These are phyloP conservation scores for Rhodotorula sp. DNA, from an alignment of 1,284 basidiomycete genomes.

Conservation along the genomic window DNA sequence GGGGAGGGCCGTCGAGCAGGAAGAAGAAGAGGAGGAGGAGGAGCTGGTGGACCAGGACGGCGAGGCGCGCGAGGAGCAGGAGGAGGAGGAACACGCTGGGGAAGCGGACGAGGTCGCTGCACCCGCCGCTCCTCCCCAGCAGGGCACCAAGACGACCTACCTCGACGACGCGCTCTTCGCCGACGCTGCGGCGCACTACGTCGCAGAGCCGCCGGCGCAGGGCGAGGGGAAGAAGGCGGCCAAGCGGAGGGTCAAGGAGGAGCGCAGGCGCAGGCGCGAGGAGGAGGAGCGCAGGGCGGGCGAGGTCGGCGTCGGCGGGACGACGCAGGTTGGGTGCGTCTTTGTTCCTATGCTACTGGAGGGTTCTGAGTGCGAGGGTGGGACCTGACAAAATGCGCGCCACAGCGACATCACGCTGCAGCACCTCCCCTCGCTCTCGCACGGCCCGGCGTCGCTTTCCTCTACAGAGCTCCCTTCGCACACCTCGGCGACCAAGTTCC, in stretches of 20 bases:
- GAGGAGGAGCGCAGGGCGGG: constrained; percentile 16
- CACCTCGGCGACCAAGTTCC: constrained; percentile 41
- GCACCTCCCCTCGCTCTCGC: constrained; percentile 19
- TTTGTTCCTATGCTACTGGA: neutral
- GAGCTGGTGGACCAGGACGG: constrained; percentile 3
- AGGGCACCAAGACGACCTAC: constrained; percentile 38
- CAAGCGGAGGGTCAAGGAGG: constrained; percentile 23
- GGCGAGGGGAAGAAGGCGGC: constrained; percentile 28
- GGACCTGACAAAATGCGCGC: neutral
- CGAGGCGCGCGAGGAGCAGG: neutral
- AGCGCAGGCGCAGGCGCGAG: constrained; percentile 17
- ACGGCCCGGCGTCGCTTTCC: constrained; percentile 31
- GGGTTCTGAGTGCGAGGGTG: neutral
- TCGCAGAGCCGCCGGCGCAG: constrained; percentile 1
- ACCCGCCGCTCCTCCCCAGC: constrained; percentile 8
- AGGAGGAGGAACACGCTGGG: neutral
- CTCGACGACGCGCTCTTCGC: constrained; percentile 39
- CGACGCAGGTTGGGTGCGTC: constrained; percentile 29
- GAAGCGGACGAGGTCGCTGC: neutral
- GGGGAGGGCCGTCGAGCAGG: constrained; percentile 3
- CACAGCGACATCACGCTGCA: constrained; percentile 38
- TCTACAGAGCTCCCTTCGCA: constrained; percentile 32
- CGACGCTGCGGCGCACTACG: constrained; percentile 31
- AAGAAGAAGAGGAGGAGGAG: constrained; percentile 14
- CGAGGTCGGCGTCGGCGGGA: constrained; percentile 26